Base-by-base conservation (phyloP, 169 alveolate species). In the Besnoitia besnoiti region DNA sequence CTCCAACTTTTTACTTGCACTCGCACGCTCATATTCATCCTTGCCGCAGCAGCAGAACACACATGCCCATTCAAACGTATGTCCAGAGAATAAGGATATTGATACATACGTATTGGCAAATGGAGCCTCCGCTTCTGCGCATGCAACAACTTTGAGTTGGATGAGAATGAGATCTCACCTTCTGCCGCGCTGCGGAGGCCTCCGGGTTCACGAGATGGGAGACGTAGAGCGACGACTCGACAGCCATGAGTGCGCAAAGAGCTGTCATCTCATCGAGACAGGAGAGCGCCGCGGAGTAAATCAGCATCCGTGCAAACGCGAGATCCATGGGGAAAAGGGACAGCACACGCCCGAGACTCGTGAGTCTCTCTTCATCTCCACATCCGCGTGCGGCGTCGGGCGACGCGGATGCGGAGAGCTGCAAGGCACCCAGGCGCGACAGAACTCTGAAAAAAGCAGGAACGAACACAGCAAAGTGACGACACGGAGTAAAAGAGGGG, bases 201-300 rank as follows among this genome's bases (percentile, higher is more conserved):
- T 79, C 90, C 12, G 93, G 90, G 5, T 85, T 85, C 21, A 84
- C 62, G 37, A 51, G 44, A 55, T 77, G 87, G 87, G 87, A 77
- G 27, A 27, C 44, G 49, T 90, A 90, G 40, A 90, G 90, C 21
- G 61, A 84, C 5, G 84, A 3, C 30, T 90, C 93, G 27, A 85
- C 89, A 0, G 90, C 93, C 84, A 90, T 76, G 51, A 90, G 93
- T 12, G 93, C 47, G 44, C 93, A 90, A 21, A 90, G 90, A 2
- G 93, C 93, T 24, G 76, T 55, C 62, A 85, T 79, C 46, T 90
- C 93, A n/a, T 90, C 93, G 27, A 90, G 93, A 77, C 93, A 90
- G 5, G 90, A 85, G 42, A 90, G 67, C 30, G 90, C 62, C 8
- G 93, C 89, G 40, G 91, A 85, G 42, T 55, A 90, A 37, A 90